These are phyloP conservation scores for Sugiyamaella marilandica DNA, from an alignment of 805 yeast genomes.

Conservation along the genomic window DNA sequence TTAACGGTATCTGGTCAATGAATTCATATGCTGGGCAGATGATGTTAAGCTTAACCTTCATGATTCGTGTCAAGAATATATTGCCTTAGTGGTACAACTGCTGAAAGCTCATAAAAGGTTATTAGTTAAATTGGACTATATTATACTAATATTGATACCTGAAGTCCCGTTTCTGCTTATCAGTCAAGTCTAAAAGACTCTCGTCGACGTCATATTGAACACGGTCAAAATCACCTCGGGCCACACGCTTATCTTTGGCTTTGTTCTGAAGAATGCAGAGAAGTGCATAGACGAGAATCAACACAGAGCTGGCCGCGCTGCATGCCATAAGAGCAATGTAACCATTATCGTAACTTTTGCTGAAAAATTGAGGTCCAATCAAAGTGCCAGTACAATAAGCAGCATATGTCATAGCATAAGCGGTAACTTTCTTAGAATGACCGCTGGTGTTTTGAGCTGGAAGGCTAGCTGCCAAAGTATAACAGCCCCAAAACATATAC, in stretches of 20 bases:
- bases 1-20: too few species aligned
- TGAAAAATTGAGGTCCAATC: constrained; percentile 63
- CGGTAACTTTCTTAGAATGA: constrained; percentile 46
- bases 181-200: constrained; percentile 9
- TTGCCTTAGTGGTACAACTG: too few species aligned
- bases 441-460: constrained; percentile 47
- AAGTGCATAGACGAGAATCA: constrained; percentile 5
- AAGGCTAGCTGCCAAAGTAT: constrained; percentile 31
- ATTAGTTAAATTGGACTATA: not conserved
- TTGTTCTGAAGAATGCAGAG: constrained; percentile 11
- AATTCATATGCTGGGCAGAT: too few species aligned
- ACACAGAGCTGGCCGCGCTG: constrained; percentile 2
- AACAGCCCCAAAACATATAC: constrained; percentile 13
- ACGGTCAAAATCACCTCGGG: constrained; percentile 11
- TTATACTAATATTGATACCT: constrained; percentile 9
- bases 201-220: constrained; percentile 6
- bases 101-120: not conserved
- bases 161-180: constrained; percentile 12
- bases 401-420: constrained; percentile 50
- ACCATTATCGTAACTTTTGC: constrained; percentile 4
- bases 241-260: constrained; percentile 8
- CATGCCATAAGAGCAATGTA: constrained; percentile 12
- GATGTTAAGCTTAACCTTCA: not conserved
- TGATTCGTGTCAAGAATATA: not conserved
- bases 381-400: constrained; percentile 59